Base-by-base conservation (phyloP, 768 basidiomycete genomes). In the Suillus bovinus region DNA sequence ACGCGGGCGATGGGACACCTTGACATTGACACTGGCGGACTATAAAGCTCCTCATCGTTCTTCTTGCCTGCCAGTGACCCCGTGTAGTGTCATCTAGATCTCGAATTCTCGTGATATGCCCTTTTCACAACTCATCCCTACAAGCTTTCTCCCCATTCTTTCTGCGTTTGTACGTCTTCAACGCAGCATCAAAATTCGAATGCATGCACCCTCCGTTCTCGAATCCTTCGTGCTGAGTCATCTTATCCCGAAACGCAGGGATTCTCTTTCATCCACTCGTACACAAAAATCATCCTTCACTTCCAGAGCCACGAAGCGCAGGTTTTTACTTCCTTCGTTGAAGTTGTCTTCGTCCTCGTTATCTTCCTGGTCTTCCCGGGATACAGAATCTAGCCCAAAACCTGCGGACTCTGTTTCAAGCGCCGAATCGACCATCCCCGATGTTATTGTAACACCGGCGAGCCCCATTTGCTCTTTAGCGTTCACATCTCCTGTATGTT, bases 41-140 rank as follows among this genome's bases (percentile, higher is more conserved):
- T 56, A 56, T 56, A 56, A 56, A 38, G 11, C 36, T 56, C 55
- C 16, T 56, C 55, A 6, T 56, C 54, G 17, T 56, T 38, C 36
- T 55, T 24, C 24, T 56, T 39, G 24, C 54, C 36, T 38, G 10
- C 36, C 36, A 56, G 24, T 56, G 17, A 20, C 54, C 24, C 38
- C 20, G 49, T 50, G 29, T 20, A 29, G 49, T 29, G 49, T 50
- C 36, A 27, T 56, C 24, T 20, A 56, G 36, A 56, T 56, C 38
- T 39, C 17, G 10, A 33, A 52, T 27, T 17, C 38, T 17, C 24
- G n/a, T 54, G 22, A 39, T 27, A 56, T 56, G 55, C 11, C 55
- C 17, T 39, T 56, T 20, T 39, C 55, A 11, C 38, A 56, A 29
- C 38, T 17, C 20, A 4, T 24, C 20, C 20, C 27, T 27, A 17